phyloP scores from a whole-genome alignment of 805 yeast genomes.

The Candida gorgasii region DNA sequence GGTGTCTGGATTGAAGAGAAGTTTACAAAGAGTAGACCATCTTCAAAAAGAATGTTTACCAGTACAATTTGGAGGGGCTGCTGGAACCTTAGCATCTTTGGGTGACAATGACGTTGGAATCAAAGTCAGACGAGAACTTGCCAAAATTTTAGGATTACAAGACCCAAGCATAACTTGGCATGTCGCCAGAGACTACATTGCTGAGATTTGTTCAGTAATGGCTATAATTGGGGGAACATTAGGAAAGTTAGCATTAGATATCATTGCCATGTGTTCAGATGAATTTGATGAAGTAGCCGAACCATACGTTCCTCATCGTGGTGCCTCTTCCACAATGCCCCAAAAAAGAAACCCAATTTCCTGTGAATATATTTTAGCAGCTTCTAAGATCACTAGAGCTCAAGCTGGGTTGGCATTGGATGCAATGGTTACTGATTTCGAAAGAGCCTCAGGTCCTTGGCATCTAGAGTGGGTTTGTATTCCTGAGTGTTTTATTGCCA shows the following conservation, averaged over 20 bases:
- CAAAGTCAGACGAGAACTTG: conserved; percentile 4
- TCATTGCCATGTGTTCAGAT: conserved; percentile 7
- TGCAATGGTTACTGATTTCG: conserved; percentile 5
- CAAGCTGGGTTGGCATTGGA: conserved; percentile 5
- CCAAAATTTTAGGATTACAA: conserved; percentile 5
- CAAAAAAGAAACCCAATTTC: conserved; percentile 9
- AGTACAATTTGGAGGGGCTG: conserved; percentile 11
- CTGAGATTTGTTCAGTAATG: conserved; percentile 1
- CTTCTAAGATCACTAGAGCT: conserved; percentile 8
- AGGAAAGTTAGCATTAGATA: conserved; percentile 6
- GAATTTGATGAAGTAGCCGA: conserved; percentile 7
- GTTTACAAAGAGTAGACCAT: not conserved
- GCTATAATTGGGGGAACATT: conserved; percentile 5
- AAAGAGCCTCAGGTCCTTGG: conserved; percentile 9
- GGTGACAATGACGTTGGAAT: conserved; percentile 4
- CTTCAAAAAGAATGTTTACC: conserved; percentile 2
- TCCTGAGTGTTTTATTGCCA: conserved; percentile 3
- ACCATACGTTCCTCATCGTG: conserved; percentile 7
- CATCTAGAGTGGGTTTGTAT: conserved; percentile 8
- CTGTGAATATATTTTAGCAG: conserved; percentile 7
- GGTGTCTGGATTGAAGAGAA: conserved; percentile 9
- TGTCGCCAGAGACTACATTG: conserved; percentile 5
- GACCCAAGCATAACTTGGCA: conserved; percentile 6
- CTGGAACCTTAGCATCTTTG: conserved; percentile 12
- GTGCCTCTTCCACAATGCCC: conserved; percentile 8